Evolutionary conservation across 108 stramenopile genomes (phyloP).

Genomic region (Nitzschia putrida): DNA sequence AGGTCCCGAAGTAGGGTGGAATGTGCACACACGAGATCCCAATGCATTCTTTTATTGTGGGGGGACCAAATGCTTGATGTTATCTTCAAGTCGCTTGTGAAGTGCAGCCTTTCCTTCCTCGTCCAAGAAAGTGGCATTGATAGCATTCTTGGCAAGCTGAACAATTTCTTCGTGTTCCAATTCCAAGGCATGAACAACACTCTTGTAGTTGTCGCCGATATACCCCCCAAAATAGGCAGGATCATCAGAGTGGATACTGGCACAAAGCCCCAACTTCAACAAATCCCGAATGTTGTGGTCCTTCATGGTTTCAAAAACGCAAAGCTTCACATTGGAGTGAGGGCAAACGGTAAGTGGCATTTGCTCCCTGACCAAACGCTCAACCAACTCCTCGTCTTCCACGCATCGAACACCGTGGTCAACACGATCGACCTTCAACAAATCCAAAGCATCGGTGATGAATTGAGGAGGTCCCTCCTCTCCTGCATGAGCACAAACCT

Average conservation of each 20-base stretch:
- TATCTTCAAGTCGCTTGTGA: slow-evolving; percentile 16
- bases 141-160: slow-evolving; percentile 38
- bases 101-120: slow-evolving; percentile 23
- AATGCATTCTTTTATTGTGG: neutral
- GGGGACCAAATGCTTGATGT: neutral
- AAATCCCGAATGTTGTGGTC: slow-evolving; percentile 35
- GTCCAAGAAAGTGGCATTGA: slow-evolving; percentile 27
- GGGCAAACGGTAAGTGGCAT: slow-evolving; percentile 50
- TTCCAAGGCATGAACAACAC: slow-evolving; percentile 17
- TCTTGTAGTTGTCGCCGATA: slow-evolving; percentile 37
- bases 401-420: slow-evolving; percentile 47
- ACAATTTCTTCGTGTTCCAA: slow-evolving; percentile 28
- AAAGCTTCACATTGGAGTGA: slow-evolving; percentile 41
- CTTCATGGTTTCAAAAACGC: slow-evolving; percentile 44
- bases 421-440: slow-evolving; percentile 38
- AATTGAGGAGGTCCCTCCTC: slow-evolving; percentile 52
- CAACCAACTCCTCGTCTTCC: slow-evolving; percentile 33
- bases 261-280: slow-evolving; percentile 29
- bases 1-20: too few species aligned
- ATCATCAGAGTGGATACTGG: slow-evolving; percentile 48
- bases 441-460: slow-evolving; percentile 32
- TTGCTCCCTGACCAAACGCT: slow-evolving; percentile 24
- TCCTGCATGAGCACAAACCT: slow-evolving; percentile 42
- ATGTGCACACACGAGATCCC: too few species aligned
- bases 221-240: slow-evolving; percentile 55